Evolutionary conservation across 352 stramenopile species (phyloP), one percentile per base, ranked within the genome.

Genomic region (Phytopythium mirpurense): DNA sequence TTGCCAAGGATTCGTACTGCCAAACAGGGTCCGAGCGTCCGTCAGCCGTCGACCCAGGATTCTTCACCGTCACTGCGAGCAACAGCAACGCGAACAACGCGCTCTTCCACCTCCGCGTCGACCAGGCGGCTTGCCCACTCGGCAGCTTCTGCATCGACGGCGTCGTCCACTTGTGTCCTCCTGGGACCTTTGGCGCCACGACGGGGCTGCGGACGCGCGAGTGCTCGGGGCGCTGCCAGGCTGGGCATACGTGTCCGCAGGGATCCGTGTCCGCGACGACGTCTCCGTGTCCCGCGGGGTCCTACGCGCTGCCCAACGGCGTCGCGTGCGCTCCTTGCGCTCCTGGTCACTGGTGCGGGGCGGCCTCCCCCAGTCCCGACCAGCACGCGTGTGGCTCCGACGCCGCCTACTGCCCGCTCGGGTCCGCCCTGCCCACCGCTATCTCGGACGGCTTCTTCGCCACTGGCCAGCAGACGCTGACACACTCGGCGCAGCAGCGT

Each of bases 91-190:
- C 29, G 15, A 51, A 38, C 32, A 26, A 51, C 11, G 67, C 62
- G 2, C 27, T 56, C 10, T 57, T 61, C 0, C 67, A 72, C 9
- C 38, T 77, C 24, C 77, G 72, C 11, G 60, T 78, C 8, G 72
- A 78, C 42, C 68, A 92, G 46, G 46, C 41, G 8, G 67, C 82
- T 47, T 92, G 78, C 50, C 74, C 78, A 4, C 23, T 54, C 11
- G 82, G 82, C 4, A 87, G 65, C 35, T 92, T 76, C 56, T 92
- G 82, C 51, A 36, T 74, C n/a, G 51, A 57, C 9, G 82, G 82
- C 0, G 50, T 85, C 18, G 57, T 63, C 27, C 75, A 83, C 44
- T 43, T 68, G 37, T 92, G 82, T 31, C 73, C 78, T 23, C 47
- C 54, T 51, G 66, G 79, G 15, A 87, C 70, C 12, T 91, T 73